Evolutionary conservation across 2,329 filamentous ascomycete genomes (phyloP).

Genomic region (Diplodia intermedia): DNA sequence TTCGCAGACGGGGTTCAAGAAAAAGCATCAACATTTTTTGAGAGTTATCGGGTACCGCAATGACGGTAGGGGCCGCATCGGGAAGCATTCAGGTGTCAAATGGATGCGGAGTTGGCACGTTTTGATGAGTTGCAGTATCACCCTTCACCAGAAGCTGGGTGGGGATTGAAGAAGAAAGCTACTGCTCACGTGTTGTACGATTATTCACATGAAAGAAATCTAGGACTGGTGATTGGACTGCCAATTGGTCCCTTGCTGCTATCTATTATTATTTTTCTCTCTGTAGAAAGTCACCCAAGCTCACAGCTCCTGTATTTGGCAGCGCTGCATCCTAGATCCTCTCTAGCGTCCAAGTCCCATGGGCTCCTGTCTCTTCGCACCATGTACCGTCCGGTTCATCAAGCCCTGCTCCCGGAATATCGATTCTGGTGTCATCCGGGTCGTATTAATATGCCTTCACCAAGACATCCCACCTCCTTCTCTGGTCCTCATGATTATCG

Average conservation of each 20-base stretch:
- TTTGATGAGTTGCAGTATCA: slow-evolving; percentile 1
- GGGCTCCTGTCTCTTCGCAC: no score
- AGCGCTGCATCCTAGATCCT: no score
- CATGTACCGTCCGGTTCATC: no score
- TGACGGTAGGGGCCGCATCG: background rate
- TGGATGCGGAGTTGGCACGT: background rate
- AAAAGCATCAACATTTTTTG: slow-evolving; percentile 2
- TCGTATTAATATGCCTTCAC: no score
- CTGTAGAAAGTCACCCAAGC: background rate
- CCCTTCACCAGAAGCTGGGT: background rate
- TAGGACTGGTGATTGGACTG: background rate
- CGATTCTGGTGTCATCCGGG: no score
- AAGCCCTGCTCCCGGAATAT: no score
- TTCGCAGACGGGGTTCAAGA: background rate
- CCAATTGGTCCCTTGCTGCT: background rate
- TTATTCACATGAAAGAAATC: slow-evolving; percentile 10
- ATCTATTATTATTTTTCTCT: background rate
- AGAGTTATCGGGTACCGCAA: background rate
- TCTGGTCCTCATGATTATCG: no score
- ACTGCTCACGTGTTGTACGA: slow-evolving; percentile 6
- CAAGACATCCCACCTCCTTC: no score
- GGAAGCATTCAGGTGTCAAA: slow-evolving; percentile 17
- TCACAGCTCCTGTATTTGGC: no score
- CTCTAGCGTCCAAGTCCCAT: no score
- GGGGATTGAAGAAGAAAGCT: no score